A percentile compares a stretch with the other conserved stretches of the same genome.
Evolutionary conservation across 2,329 filamentous ascomycete genomes (phyloP).

Genomic region (Ophiocordyceps polyrhachis-furcata): DNA sequence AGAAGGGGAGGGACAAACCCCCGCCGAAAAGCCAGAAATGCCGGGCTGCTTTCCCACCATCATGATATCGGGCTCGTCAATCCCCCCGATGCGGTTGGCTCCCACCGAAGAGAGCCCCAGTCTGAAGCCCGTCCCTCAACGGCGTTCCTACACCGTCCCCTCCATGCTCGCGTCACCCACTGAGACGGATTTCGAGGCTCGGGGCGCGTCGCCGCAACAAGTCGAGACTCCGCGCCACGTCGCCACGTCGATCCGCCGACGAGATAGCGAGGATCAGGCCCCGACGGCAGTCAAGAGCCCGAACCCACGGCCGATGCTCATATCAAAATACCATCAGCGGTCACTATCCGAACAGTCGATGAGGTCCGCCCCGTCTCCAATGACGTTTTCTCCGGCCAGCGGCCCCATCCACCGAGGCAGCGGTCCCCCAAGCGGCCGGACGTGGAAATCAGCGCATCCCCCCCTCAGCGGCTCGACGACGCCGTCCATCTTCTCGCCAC

Average conservation of each 20-base stretch:
- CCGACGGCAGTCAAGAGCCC: neutral
- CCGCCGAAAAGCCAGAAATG: conserved; percentile 13
- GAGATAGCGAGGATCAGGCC: neutral
- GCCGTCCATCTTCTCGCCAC: neutral
- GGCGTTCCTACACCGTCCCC: conserved; percentile 37
- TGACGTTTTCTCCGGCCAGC: neutral
- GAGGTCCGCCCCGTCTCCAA: neutral
- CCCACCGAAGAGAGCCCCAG: neutral
- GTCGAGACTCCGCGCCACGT: neutral
- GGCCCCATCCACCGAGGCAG: neutral
- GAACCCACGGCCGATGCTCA: conserved; percentile 3
- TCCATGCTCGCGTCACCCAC: conserved; percentile 26
- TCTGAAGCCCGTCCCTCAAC: conserved; percentile 17
- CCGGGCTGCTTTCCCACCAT: conserved; percentile 10
- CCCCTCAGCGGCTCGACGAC: neutral
- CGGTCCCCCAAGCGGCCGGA: neutral
- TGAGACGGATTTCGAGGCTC: conserved; percentile 13
- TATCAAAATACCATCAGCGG: conserved; percentile 5
- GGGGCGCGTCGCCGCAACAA: neutral
- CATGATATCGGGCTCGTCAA: conserved; percentile 8
- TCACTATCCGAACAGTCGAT: neutral
- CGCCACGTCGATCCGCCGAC: conserved; percentile 1
- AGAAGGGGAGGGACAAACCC: conserved; percentile 14
- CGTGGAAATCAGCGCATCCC: conserved; percentile 2
- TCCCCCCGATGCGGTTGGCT: conserved; percentile 23